phyloP scores from a whole-genome alignment of 805 yeast species.

The Dipodascopsis tothii region DNA sequence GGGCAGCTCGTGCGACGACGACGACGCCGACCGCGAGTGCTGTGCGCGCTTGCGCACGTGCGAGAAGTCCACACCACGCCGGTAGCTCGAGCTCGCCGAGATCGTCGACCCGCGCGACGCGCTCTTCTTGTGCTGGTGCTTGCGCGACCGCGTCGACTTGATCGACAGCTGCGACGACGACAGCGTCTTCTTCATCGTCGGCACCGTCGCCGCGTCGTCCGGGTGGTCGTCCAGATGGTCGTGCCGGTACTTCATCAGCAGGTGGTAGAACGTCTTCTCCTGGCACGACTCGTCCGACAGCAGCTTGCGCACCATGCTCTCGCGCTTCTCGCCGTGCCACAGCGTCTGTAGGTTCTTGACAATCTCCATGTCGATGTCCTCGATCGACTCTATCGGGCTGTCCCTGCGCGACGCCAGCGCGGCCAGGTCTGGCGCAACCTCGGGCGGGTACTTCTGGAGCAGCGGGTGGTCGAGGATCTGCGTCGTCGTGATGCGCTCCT shows the following conservation, averaged over 20 bases:
- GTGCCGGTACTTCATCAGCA: conserved; percentile 63
- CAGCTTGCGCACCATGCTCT: conserved; percentile 46
- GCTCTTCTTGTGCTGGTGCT: conserved; percentile 7
- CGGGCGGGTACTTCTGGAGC: conserved; percentile 55
- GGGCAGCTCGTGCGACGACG: not conserved
- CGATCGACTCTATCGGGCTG: conserved; percentile 32
- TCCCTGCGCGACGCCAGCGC: conserved; percentile 27
- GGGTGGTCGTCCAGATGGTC: conserved; percentile 42
- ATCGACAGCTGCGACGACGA: conserved; percentile 4
- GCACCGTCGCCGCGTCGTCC: conserved; percentile 7
- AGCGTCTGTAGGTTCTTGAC: conserved; percentile 67
- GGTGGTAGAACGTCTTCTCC: conserved; percentile 74
- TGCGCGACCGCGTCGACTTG: not conserved
- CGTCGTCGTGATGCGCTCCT: conserved; percentile 65
- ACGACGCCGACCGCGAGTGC: not conserved
- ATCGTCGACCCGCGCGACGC: conserved; percentile 8
- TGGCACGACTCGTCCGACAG: conserved; percentile 49
- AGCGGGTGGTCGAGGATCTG: conserved; percentile 77
- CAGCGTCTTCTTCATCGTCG: conserved; percentile 8
- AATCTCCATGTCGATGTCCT: conserved; percentile 65
- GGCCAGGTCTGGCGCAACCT: conserved; percentile 9
- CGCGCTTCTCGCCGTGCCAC: conserved; percentile 68
- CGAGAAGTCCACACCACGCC: conserved; percentile 18
- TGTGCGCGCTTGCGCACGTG: conserved; percentile 8
- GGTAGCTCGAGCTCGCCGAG: conserved; percentile 11